phyloP scores from a whole-genome alignment of 108 stramenopile species.

The Discostella stelligeroides region DNA sequence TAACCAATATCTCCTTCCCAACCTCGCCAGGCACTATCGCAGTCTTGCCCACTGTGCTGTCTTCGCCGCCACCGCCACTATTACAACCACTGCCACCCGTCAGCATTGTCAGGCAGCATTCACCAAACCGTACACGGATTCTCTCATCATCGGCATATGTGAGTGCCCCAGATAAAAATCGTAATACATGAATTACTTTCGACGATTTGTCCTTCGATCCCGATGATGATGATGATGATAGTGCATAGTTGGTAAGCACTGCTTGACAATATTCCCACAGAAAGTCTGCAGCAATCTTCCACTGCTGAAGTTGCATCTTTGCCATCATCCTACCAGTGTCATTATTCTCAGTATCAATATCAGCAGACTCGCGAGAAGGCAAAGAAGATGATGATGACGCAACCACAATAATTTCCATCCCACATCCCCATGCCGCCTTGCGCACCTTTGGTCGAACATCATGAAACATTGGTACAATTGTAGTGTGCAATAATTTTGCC shows the following conservation, averaged over 20 bases:
- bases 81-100: constrained; percentile 24
- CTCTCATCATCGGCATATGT: constrained; percentile 48
- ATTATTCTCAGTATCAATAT: not conserved
- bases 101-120: constrained; percentile 50
- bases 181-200: constrained; percentile 31
- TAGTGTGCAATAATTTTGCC: constrained; percentile 47
- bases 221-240: not conserved
- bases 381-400: constrained; percentile 24
- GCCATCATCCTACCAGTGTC: constrained; percentile 4
- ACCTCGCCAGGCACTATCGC: constrained; percentile 47
- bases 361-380: not conserved
- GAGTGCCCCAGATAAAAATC: constrained; percentile 41
- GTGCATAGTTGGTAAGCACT: constrained; percentile 8
- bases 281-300: constrained; percentile 19
- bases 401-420: constrained; percentile 53
- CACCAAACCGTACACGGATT: constrained; percentile 54
- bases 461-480: constrained; percentile 55
- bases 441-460: constrained; percentile 62
- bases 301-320: constrained; percentile 19
- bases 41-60: too few species aligned
- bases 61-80: too few species aligned
- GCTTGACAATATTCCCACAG: constrained; percentile 42
- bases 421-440: constrained; percentile 50
- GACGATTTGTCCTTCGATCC: constrained; percentile 9
- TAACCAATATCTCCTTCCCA: constrained; percentile 51